phyloP scores from a whole-genome alignment of 1,284 basidiomycete genomes.

The Volvariella surrecta region DNA sequence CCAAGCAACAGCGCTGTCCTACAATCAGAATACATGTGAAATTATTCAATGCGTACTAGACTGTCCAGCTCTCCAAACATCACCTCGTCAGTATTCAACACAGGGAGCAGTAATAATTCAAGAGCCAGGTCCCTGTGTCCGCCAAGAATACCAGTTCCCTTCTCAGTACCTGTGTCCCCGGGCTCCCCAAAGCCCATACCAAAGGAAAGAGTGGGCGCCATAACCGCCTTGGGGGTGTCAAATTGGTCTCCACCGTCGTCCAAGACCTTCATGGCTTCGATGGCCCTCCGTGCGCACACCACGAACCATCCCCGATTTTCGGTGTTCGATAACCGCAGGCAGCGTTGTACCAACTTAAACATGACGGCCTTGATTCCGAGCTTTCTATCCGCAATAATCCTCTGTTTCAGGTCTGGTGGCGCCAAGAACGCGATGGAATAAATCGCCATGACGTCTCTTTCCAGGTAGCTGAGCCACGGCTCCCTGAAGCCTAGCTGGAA shows the following conservation, averaged over 20 bases:
- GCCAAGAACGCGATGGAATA: slow-evolving; percentile 87
- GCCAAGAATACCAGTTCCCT: slow-evolving; percentile 68
- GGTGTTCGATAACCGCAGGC: slow-evolving; percentile 36
- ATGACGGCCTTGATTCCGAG: slow-evolving; percentile 57
- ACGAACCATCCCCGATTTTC: slow-evolving; percentile 49
- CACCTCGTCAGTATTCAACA: slow-evolving; percentile 47
- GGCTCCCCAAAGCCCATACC: slow-evolving; percentile 74
- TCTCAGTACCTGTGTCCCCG: slow-evolving; percentile 53
- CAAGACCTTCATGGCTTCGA: slow-evolving; percentile 80
- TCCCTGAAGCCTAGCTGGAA: slow-evolving; percentile 63
- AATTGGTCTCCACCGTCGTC: slow-evolving; percentile 75
- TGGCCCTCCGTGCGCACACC: slow-evolving; percentile 64
- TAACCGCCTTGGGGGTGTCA: slow-evolving; percentile 45
- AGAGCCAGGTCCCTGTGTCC: slow-evolving; percentile 63
- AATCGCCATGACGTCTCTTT: slow-evolving; percentile 72
- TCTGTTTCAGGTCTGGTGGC: slow-evolving; percentile 61
- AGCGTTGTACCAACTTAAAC: slow-evolving; percentile 56
- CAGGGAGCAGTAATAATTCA: slow-evolving; percentile 58
- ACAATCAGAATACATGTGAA: too few species aligned
- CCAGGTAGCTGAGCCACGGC: slow-evolving; percentile 70
- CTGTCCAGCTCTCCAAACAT: slow-evolving; percentile 74
- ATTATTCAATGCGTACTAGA: slow-evolving; percentile 53
- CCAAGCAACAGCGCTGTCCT: too few species aligned
- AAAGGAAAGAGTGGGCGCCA: slow-evolving; percentile 52
- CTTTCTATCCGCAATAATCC: slow-evolving; percentile 51